Conservation (phyloP, 257 asterid species). For the Salvia rosmarinus region DNA sequence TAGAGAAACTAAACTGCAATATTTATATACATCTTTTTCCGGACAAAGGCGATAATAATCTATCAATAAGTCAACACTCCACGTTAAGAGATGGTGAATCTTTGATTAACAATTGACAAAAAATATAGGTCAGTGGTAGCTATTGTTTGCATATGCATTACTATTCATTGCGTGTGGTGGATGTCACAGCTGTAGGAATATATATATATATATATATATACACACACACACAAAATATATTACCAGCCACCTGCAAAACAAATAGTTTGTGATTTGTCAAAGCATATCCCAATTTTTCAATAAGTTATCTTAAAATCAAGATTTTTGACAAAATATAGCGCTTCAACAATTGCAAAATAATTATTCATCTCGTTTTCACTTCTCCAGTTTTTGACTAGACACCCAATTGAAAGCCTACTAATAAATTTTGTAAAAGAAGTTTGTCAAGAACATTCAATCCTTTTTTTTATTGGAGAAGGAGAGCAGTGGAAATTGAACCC, state of each 20-base stretch:
- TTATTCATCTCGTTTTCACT: neutral
- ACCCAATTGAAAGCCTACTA: too few relatives aligned
- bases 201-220: too few relatives aligned
- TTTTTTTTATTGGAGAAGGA: too few relatives aligned
- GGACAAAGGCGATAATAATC: slow-evolving; percentile 21
- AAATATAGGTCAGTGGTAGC: slow-evolving; percentile 26
- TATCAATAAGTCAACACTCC: slow-evolving; percentile 40
- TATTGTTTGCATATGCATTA: slow-evolving; percentile 34
- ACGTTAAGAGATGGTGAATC: slow-evolving; percentile 35
- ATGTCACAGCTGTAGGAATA: slow-evolving; percentile 28
- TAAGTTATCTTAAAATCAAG: neutral
- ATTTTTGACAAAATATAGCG: neutral
- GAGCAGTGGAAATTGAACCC: too few relatives aligned
- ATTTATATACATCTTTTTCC: neutral
- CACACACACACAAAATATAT: too few relatives aligned
- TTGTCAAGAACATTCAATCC: too few relatives aligned
- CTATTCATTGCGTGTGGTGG: slow-evolving; percentile 36
- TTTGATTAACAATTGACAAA: slow-evolving; percentile 31
- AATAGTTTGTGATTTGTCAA: neutral
- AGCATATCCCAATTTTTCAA: neutral
- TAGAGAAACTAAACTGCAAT: slow-evolving; percentile 29
- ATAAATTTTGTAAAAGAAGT: too few relatives aligned
- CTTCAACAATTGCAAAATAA: neutral
- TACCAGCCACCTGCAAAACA: neutral
- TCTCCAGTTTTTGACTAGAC: too few relatives aligned